Evolutionary conservation across 2,329 filamentous ascomycete species (phyloP).

Genomic region (Venturia asperata): DNA sequence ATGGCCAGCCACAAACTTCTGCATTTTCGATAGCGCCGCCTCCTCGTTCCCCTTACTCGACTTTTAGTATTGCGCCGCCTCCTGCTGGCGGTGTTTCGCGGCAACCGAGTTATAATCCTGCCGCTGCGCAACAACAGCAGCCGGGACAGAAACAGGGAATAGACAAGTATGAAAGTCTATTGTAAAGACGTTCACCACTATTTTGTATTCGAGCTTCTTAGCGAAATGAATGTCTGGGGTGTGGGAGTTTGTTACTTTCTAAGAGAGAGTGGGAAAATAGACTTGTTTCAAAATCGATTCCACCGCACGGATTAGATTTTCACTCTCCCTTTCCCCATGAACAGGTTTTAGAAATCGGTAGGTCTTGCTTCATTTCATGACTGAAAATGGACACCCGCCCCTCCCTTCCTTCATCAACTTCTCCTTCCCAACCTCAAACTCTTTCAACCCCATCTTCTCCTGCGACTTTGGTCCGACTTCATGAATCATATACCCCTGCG

Average conservation of each 20-base stretch:
- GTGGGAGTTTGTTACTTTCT: background rate
- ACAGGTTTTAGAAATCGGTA: too few species aligned
- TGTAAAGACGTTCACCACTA: slow-evolving; percentile 27
- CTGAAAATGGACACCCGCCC: slow-evolving; percentile 29
- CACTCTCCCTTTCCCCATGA: too few species aligned
- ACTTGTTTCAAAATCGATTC: background rate
- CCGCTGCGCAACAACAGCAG: slow-evolving; percentile 28
- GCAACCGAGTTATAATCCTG: slow-evolving; percentile 29
- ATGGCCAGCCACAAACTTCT: background rate
- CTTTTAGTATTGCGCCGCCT: slow-evolving; percentile 35
- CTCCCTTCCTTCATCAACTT: slow-evolving; percentile 25
- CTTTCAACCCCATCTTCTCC: slow-evolving; percentile 39
- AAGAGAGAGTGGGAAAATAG: background rate
- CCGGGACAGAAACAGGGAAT: slow-evolving; percentile 44
- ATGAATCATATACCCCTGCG: slow-evolving; percentile 47
- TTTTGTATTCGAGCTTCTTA: background rate
- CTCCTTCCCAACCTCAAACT: slow-evolving; percentile 26
- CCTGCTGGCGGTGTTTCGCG: slow-evolving; percentile 23
- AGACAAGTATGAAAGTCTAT: slow-evolving; percentile 61
- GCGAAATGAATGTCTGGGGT: background rate
- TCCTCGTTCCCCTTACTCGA: slow-evolving; percentile 34
- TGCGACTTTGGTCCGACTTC: slow-evolving; percentile 57
- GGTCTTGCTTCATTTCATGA: background rate
- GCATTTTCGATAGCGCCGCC: slow-evolving; percentile 41
- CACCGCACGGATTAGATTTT: too few species aligned